phyloP scores from a whole-genome alignment of 129 eudicot genomes.

The carrot (Daucus carota) region DNA sequence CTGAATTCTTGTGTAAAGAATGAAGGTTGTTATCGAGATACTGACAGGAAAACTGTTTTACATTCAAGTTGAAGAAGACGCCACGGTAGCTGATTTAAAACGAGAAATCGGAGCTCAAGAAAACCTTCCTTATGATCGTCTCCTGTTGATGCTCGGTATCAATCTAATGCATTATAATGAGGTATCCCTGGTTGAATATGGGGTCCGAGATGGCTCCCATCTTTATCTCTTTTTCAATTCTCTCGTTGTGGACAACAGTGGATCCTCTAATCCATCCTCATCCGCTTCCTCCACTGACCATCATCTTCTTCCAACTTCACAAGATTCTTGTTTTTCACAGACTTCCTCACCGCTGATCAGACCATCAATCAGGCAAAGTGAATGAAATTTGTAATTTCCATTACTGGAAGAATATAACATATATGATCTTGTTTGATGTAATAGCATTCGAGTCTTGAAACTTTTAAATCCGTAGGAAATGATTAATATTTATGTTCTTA shows the following conservation, averaged over 20 bases:
- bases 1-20: not conserved
- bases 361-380: not conserved
- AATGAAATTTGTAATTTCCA: not conserved
- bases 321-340: constrained; percentile 5
- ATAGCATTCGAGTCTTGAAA: no score
- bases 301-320: constrained; percentile 7
- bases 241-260: not conserved
- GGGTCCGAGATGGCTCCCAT: constrained; percentile 45
- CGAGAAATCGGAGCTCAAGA: constrained; percentile 40
- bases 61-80: constrained; percentile 29
- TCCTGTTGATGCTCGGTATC: constrained; percentile 26
- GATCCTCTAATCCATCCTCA: not conserved
- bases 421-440: no score
- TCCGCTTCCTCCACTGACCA: not conserved
- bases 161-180: constrained; percentile 27
- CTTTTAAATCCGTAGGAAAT: no score
- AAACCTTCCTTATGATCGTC: constrained; percentile 30
- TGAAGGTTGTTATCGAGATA: constrained; percentile 43
- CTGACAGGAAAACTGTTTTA: constrained; percentile 40
- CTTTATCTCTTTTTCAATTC: constrained; percentile 39
- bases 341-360: not conserved
- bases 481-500: no score
- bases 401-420: no score
- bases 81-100: constrained; percentile 47
- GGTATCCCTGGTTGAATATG: constrained; percentile 29